Percentiles rank a stretch among this genome's conserved stretches.
phyloP scores from a whole-genome alignment of 2,329 filamentous ascomycete species.

The Fusarium longipes region DNA sequence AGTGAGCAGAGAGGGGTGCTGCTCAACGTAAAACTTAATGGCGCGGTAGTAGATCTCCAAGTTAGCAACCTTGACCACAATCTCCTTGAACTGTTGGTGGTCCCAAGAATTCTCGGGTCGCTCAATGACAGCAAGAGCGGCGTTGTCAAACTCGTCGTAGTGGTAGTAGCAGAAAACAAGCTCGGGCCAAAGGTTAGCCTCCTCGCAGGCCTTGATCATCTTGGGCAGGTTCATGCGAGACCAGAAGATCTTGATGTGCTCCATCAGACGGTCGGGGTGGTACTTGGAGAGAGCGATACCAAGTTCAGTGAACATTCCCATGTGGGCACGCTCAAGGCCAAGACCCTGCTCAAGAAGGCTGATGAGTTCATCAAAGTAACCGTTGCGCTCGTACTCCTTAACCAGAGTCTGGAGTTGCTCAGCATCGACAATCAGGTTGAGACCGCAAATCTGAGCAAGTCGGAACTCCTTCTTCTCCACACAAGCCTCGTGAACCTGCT shows the following conservation, averaged over 20 bases:
- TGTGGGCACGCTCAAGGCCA: conserved; percentile 90
- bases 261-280: conserved; percentile 95
- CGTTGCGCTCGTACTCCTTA: conserved; percentile 95
- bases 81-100: conserved; percentile 99
- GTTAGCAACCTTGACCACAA: conserved; percentile 96
- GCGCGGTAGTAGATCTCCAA: conserved; percentile 99
- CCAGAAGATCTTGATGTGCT: conserved; percentile 99
- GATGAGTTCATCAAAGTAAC: conserved; percentile 99
- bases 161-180: conserved; percentile 98
- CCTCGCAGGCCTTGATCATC: conserved; percentile 92
- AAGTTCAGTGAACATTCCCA: conserved; percentile 96
- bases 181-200: conserved; percentile 96
- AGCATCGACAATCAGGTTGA: conserved; percentile 97
- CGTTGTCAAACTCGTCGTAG: conserved; percentile 98
- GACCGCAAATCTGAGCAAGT: conserved; percentile 96
- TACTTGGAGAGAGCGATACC: conserved; percentile 95
- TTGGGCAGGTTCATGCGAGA: conserved; percentile 97
- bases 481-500: conserved; percentile 96
- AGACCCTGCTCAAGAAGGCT: conserved; percentile 92
- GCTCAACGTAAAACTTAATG: conserved; percentile 96
- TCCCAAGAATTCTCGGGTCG: conserved; percentile 98
- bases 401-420: conserved; percentile 94
- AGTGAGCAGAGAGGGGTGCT: conserved; percentile 95
- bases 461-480: conserved; percentile 99
- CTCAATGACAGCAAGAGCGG: conserved; percentile 97